Evolutionary conservation across 2,329 filamentous ascomycete genomes (phyloP), one percentile per base, ranked within the genome.

Genomic region (Colletotrichum shisoi): DNA sequence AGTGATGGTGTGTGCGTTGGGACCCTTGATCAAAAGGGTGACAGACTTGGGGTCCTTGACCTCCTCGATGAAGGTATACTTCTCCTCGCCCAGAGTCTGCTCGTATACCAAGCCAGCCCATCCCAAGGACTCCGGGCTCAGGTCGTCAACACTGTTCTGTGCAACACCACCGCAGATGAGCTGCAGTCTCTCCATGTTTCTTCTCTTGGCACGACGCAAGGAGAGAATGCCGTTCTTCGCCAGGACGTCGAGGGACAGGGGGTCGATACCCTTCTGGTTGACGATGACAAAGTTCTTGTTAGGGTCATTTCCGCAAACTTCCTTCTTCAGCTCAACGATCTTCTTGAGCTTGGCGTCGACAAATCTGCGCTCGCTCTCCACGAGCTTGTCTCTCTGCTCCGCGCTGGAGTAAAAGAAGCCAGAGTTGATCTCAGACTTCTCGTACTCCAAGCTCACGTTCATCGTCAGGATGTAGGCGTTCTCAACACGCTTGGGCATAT

Each of bases 251-350:
- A 99, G 85, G 61, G 94, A 97, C 69, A 99, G 84, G 24, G 95
- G 95, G 77, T 99, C 95, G 73, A 99, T 99, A 70, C 95, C 95
- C 86, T 99, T 99, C 81, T 99, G 95, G 84, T 99, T 99, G 80
- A 99, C 92, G 75, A 99, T 90, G 71, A 98, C 95, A 77, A 99
- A 99, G 74, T 91, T 90, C 85, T 98, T 97, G 82, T 92, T 95
- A 9, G 90, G 88, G 74, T 98, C 95, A 73, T 89, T 91, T 37
- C 94, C 95, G 79, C 95, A 99, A 15, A 98, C 93, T 79, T 96
- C 89, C 84, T 98, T 96, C 88, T 99, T 99, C 71, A 99, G 84
- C 72, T 97, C 94, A 13, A 99, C 92, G 77, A 99, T 98, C 84
- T 96, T 97, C 80, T 93, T 91, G 72, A 99, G 82, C 85, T 98